These are phyloP conservation scores for Alternaria sp. DNA, from an alignment of 2,329 filamentous ascomycete genomes.

Conservation along the genomic window DNA sequence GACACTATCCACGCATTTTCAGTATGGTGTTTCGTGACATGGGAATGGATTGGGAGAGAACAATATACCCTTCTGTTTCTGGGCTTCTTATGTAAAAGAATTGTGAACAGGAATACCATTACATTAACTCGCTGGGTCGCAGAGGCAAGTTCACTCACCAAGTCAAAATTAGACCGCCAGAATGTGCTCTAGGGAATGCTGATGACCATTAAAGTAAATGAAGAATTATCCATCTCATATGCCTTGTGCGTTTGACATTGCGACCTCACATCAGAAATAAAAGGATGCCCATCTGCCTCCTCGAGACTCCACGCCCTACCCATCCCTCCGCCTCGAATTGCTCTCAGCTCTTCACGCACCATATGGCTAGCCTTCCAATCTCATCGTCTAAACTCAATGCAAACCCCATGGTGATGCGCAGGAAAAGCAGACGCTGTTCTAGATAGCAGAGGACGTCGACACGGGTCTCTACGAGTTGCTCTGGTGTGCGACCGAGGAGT, in stretches of 20 bases:
- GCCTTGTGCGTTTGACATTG: not conserved
- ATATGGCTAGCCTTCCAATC: constrained; percentile 44
- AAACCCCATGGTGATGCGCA: constrained; percentile 64
- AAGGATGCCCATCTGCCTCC: not conserved
- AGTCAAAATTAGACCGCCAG: not conserved
- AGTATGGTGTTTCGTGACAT: not conserved
- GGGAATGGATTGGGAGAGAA: not conserved
- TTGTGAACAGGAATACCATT: not conserved
- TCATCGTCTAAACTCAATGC: constrained; percentile 58
- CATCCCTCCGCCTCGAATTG: not conserved
- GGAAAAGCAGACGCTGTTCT: constrained; percentile 62
- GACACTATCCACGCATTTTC: not conserved
- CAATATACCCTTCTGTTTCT: constrained; percentile 11
- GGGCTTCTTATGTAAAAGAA: not conserved
- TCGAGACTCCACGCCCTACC: not conserved
- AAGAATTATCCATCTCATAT: not conserved
- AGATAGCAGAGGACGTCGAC: constrained; percentile 57
- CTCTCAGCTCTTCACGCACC: constrained; percentile 40
- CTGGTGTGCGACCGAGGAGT: constrained; percentile 56
- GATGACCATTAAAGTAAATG: not conserved
- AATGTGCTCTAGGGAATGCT: not conserved
- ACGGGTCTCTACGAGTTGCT: constrained; percentile 55
- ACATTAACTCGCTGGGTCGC: not conserved
- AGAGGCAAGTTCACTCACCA: not conserved
- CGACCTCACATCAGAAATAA: not conserved